Evolutionary conservation across 192 early-diverging fungal species (phyloP).

Genomic region (Geranomyces michiganensis): DNA sequence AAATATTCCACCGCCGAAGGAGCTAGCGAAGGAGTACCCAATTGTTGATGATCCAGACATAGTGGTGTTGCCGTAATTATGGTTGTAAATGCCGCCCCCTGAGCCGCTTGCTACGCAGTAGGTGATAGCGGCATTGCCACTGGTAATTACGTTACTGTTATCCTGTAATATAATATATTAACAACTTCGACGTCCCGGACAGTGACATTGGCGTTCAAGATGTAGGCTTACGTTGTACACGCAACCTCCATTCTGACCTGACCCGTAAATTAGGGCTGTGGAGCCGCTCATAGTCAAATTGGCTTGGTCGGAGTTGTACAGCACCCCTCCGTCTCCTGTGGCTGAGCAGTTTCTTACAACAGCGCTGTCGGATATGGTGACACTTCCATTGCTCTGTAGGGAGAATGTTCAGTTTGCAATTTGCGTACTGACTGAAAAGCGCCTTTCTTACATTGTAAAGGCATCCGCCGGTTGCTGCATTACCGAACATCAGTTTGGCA

Average conservation of each 20-base stretch:
- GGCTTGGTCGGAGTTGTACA: background rate
- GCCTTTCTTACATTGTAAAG: background rate
- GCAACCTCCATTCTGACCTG: background rate
- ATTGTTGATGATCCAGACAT: background rate
- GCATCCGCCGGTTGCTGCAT: background rate
- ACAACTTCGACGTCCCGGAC: background rate
- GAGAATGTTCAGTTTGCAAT: too few species aligned
- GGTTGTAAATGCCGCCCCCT: conserved; percentile 18
- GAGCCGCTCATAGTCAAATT: background rate
- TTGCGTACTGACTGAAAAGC: too few species aligned
- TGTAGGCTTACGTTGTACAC: conserved; percentile 4
- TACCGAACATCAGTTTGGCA: background rate
- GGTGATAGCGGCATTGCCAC: background rate
- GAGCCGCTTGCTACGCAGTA: background rate
- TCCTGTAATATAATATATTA: background rate
- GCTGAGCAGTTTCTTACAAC: background rate
- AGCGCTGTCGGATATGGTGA: background rate
- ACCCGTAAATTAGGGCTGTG: background rate
- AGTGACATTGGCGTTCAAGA: background rate
- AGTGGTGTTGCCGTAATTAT: conserved; percentile 4
- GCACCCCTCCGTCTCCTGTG: background rate
- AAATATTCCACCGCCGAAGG: conserved; percentile 17
- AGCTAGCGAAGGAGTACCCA: background rate
- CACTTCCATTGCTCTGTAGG: background rate
- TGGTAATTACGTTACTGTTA: background rate